Evolutionary conservation across 257 asterid species (phyloP).

Genomic region (Primulina huaijiensis): DNA sequence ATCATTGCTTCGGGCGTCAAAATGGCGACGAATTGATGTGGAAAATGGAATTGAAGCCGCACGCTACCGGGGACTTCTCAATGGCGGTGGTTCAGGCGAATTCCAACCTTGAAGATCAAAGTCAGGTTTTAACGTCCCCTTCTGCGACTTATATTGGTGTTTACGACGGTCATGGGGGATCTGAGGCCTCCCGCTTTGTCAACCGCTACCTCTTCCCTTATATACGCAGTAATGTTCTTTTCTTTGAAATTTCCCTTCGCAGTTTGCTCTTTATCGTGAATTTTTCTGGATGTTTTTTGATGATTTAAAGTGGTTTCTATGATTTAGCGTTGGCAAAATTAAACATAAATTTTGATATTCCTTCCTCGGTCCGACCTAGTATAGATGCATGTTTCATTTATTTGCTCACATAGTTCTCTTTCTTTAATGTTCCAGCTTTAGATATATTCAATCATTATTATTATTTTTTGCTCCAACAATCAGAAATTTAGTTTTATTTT

Average conservation of each 20-base stretch:
- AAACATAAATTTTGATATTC: background rate
- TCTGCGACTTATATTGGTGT: constrained; percentile 89
- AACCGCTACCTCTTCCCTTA: constrained; percentile 75
- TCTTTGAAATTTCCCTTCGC: background rate
- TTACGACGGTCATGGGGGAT: constrained; percentile 98
- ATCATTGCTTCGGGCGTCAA: constrained; percentile 59
- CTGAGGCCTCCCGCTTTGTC: constrained; percentile 91
- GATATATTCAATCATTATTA: background rate
- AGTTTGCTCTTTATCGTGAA: background rate
- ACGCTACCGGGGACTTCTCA: constrained; percentile 83
- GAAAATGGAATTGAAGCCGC: constrained; percentile 82
- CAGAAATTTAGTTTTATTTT: background rate
- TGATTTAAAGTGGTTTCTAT: background rate
- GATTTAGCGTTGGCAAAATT: no score
- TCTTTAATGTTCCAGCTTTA: background rate
- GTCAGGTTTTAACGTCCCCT: constrained; percentile 84
- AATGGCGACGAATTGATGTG: constrained; percentile 73
- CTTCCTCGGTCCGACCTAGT: background rate
- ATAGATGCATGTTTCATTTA: constrained; percentile 3
- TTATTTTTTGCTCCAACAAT: background rate
- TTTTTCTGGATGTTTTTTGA: background rate
- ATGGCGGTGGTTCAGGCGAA: constrained; percentile 96
- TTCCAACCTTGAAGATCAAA: constrained; percentile 83
- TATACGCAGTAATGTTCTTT: constrained; percentile 49
- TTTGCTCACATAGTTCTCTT: constrained; percentile 8